Evolutionary conservation across 192 early-diverging fungal genomes (phyloP), one percentile per base, ranked within the genome.

Genomic region (Helicostylum pulchrum): DNA sequence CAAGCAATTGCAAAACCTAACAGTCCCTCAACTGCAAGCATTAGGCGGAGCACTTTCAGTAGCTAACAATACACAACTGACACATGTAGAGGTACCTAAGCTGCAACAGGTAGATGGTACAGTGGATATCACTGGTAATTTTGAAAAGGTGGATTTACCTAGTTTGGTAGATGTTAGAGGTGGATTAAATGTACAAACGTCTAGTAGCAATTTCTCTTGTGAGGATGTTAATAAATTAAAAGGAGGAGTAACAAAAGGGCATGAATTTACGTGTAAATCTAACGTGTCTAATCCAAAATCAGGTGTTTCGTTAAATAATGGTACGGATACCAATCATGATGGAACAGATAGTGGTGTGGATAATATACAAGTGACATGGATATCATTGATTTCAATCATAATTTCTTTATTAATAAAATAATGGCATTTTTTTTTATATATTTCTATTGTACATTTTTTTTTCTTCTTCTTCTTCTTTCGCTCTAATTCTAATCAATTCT

Each of bases 21-120:
- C 81, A n/a, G 80, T 88, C 57, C 71, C 82, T 19, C 68, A 73
- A 53, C 57, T 90, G 26, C 72, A 70, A 7, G 72, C 66, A 11
- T 71, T 90, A 23, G 88, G 85, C 11, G 83, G 86, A 31, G 85
- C 87, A 36, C 71, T 88, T 46, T 69, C 80, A 52, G 78, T 90
- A 20, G 77, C 71, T 53, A 86, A 87, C 75, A 90, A 90, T 65
- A 82, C 83, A 15, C 67, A 81, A n/a, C 53, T 88, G 62, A 75
- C 58, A 15, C 64, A 65, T 44, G 73, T 90, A 31, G 65, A 73
- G 49, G 70, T 72, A 8, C 72, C 77, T 15, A 68, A 83, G 65
- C 75, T 90, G 47, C 69, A 65, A 19, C 68, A 83, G 20, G 78
- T 90, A 17, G 74, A 80, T 2, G 88, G 87, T 4, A 80, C 83